Conservation (phyloP, 768 basidiomycete species). For the Lactifluus piperatus region DNA sequence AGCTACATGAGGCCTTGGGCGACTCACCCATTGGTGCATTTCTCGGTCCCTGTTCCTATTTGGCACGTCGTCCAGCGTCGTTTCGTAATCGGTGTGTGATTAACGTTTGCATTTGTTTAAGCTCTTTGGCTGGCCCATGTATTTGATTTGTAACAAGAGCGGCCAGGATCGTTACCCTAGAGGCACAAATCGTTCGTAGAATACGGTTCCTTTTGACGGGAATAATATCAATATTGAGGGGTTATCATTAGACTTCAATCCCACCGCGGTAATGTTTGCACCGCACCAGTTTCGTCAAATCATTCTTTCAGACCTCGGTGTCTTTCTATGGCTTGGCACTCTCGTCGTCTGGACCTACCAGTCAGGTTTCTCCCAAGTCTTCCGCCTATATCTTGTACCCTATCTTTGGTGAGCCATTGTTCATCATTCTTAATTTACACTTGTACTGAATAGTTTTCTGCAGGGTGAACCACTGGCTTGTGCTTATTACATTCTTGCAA, state of each 20-base stretch:
- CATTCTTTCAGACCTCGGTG: constrained; percentile 74
- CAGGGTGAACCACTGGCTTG: constrained; percentile 91
- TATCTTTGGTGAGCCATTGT: constrained; percentile 60
- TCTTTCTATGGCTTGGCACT: constrained; percentile 60
- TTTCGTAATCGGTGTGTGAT: not conserved
- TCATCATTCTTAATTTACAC: too few species aligned
- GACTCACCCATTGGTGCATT: constrained; percentile 80
- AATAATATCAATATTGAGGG: too few species aligned
- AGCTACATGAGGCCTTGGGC: constrained; percentile 78
- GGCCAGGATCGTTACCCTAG: constrained; percentile 77
- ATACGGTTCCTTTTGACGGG: not conserved
- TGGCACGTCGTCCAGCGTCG: constrained; percentile 33
- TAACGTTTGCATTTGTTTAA: constrained; percentile 22
- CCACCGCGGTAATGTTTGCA: constrained; percentile 73
- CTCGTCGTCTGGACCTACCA: constrained; percentile 47
- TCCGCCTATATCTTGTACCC: constrained; percentile 75
- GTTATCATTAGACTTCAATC: constrained; percentile 55
- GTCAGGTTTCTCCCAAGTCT: constrained; percentile 62
- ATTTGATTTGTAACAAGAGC: constrained; percentile 74
- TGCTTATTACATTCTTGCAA: constrained; percentile 94
- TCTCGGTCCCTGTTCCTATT: constrained; percentile 43
- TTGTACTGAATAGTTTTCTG: not conserved
- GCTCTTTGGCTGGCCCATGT: constrained; percentile 81
- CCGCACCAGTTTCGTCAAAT: constrained; percentile 71
- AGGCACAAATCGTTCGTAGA: constrained; percentile 65